Evolutionary conservation across 2,329 filamentous ascomycete genomes (phyloP), one percentile per base, ranked within the genome.

Genomic region (Exophiala bonariae): DNA sequence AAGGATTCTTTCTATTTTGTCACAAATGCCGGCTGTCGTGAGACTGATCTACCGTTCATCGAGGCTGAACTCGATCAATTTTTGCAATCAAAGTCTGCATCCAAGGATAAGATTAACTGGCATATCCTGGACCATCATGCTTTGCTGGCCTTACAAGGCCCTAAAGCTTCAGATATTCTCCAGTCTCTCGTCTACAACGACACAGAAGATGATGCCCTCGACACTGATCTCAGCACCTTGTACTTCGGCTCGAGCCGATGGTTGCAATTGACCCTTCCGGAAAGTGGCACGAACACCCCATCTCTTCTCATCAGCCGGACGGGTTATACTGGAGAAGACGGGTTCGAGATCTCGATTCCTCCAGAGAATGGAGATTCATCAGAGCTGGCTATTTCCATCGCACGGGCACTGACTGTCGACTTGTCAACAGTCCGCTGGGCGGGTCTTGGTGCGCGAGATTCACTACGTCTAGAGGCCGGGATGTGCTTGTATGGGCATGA

Each of bases 401-500:
- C 87, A 4, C 78, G 90, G 65, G 74, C 82, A 18, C 77, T 96
- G 18, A 79, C 96, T 37, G 67, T 77, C 32, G 73, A 79, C 23
- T 74, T 76, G 1, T 84, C 84, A 19, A 81, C 83, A 9, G 75
- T 96, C 13, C 85, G 86, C 62, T 80, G 96, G 36, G 90, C 92
- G 2, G 93, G 93, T 3, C 80, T 99, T 0, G 93, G 91, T 8
- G 89, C 93, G 2, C 82, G 93, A 55, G 93, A 99, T 69, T 95
- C 87, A 52, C 81, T 99, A 50, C 85, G 93, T 37, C 82, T 99
- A 22, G 93, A 99, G 73, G 93, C 93, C 0, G 93, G 93, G 52
- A 95, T 99, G 92, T 99, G 93, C 69, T 79, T 99, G n/a, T 99
- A 99, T 72, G 93, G 93, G n/a, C 89, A 97, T 71, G 93, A 99